A percentile compares a stretch with the other conserved stretches of the same genome.
Conservation (phyloP, 2,329 filamentous ascomycete species). For the Rhinocladiella similis region DNA sequence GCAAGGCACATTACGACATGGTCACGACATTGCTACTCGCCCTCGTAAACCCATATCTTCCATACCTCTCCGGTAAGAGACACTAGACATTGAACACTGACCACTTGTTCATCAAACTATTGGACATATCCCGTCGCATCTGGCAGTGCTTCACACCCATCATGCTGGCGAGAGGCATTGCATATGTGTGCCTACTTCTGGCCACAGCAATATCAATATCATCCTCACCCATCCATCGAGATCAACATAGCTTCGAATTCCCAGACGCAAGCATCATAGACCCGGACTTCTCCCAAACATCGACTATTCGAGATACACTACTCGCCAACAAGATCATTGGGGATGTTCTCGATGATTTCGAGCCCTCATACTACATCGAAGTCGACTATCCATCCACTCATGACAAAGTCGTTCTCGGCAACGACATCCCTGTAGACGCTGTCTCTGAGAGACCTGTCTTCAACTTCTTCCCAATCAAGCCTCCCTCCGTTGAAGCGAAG, state of each 20-base stretch:
- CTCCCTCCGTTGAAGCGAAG: constrained; percentile 24
- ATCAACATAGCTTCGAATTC: constrained; percentile 4
- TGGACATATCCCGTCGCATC: neutral
- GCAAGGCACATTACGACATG: constrained; percentile 3
- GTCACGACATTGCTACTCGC: neutral
- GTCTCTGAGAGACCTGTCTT: constrained; percentile 46
- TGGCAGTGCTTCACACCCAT: neutral
- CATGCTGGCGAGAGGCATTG: constrained; percentile 2
- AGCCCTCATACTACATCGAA: constrained; percentile 53
- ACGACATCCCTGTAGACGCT: constrained; percentile 50
- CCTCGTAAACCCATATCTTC: too few relatives aligned
- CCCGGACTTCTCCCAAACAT: constrained; percentile 10
- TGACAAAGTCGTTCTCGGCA: constrained; percentile 52
- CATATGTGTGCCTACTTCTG: constrained; percentile 5
- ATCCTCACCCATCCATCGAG: constrained; percentile 1
- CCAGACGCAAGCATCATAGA: constrained; percentile 4
- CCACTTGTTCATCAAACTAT: neutral
- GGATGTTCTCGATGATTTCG: constrained; percentile 61
- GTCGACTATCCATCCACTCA: constrained; percentile 49
- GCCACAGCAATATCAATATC: neutral
- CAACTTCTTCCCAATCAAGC: constrained; percentile 36
- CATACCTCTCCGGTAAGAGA: too few relatives aligned
- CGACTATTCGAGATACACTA: constrained; percentile 30
- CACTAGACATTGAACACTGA: too few relatives aligned
- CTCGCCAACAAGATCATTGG: constrained; percentile 23